Base-by-base conservation (phyloP, 73 alveolate genomes). In the Effrenium voratum region DNA sequence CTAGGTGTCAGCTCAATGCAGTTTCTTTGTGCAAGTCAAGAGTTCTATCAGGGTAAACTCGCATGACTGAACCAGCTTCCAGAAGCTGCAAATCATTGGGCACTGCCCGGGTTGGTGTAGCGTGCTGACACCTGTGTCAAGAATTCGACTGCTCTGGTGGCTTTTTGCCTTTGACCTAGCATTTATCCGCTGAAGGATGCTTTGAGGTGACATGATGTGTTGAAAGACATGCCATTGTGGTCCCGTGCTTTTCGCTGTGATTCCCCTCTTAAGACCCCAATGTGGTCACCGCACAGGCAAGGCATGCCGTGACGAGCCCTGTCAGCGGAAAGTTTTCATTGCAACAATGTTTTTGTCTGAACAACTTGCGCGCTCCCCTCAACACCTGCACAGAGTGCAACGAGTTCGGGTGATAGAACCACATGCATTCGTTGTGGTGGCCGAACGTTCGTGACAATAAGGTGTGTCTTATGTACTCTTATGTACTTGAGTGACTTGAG, bases 321-420 rank as follows among this genome's bases (percentile, higher is more conserved):
- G 81, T 75, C 96, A 68, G 96, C 96, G 60, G 96, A 86, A 90
- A 90, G 45, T 90, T 90, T 90, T 90, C 96, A 59, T 90, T 90
- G 79, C 96, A 90, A 85, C 96, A 52, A 86, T 72, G 82, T 72
- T 90, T 90, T 90, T 90, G 96, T 85, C 82, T 85, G 45, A 90
- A 86, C 52, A 90, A 90, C 50, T 90, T 44, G 96, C 63, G 96
- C 82, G 96, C 45, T 45, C 68, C 96, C 82, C 87, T 70, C 95
- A 43, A 52, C 87, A 76, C 79, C 82, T 90, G 96, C 96, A 90
- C 96, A 90, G 96, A 85, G 87, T 75, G 68, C 68, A 70, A 57
- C 75, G 70, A 43, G 96, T 63, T 66, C 86, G 96, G 85, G 49
- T 26, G 47, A 3, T 34, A 32, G 55, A 90, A 90, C 96, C 96